phyloP scores from a whole-genome alignment of 2,329 filamentous ascomycete species.

The Ophiostoma fasciatum region DNA sequence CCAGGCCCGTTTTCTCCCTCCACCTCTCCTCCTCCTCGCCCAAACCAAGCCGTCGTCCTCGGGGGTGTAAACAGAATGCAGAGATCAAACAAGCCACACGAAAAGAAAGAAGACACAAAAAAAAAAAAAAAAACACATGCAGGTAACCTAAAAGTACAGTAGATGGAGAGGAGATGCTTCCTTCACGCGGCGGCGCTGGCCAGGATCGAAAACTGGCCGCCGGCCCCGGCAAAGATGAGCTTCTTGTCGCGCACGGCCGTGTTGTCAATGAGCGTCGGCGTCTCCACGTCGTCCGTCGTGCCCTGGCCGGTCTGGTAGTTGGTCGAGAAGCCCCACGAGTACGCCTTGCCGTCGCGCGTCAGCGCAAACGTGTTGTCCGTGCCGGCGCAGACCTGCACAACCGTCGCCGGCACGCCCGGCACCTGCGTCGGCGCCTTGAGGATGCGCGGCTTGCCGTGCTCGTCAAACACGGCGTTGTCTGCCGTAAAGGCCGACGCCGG shows the following conservation, averaged over 20 bases:
- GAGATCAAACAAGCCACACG: neutral
- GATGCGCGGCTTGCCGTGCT: slow-evolving; percentile 52
- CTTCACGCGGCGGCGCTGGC: slow-evolving; percentile 24
- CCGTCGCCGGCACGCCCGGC: slow-evolving; percentile 37
- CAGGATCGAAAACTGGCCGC: slow-evolving; percentile 69
- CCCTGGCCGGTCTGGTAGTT: slow-evolving; percentile 73
- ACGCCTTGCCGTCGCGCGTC: slow-evolving; percentile 52
- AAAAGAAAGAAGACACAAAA: neutral
- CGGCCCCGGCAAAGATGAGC: slow-evolving; percentile 67
- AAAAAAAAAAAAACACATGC: neutral
- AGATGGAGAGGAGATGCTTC: too few species aligned
- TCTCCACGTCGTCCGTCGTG: slow-evolving; percentile 61
- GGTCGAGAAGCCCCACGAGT: slow-evolving; percentile 66
- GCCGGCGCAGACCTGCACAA: slow-evolving; percentile 44
- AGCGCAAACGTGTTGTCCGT: slow-evolving; percentile 63
- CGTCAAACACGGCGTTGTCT: slow-evolving; percentile 48
- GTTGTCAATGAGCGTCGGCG: slow-evolving; percentile 71
- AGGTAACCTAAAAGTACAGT: too few species aligned
- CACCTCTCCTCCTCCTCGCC: too few species aligned
- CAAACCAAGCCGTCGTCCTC: too few species aligned
- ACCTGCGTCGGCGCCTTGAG: slow-evolving; percentile 50
- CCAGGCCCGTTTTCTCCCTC: too few species aligned
- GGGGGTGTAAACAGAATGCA: too few species aligned
- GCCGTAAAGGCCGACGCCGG: slow-evolving; percentile 39
- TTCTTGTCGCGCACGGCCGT: slow-evolving; percentile 62